Evolutionary conservation across 768 basidiomycete species (phyloP), one percentile per base, ranked within the genome.

Genomic region (Leucocoprinus sp.): DNA sequence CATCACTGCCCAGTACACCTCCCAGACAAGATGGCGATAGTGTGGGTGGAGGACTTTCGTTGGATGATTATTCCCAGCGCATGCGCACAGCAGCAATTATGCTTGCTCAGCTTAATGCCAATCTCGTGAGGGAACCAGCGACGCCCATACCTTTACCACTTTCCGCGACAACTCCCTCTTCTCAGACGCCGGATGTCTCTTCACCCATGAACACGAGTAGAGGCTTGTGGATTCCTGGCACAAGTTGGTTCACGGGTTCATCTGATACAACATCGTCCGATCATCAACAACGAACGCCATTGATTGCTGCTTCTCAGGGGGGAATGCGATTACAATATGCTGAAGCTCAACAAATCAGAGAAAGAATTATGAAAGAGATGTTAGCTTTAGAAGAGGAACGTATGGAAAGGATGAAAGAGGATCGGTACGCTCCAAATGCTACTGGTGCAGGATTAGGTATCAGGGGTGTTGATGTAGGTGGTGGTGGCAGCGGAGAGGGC

Each of bases 351-450:
- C 85, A 86, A 1, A 99, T 99, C 54, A 78, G 91, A 12, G 86
- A 92, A 54, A 76, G 93, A 17, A 99, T 99, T 50, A 99, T 99
- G 96, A 80, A 86, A 54, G 96, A 99, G 71, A 99, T 99, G 96
- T 71, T 97, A 51, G 74, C 91, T 18, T 68, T 99, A 21, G 96
- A 99, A 64, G 93, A 98, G 60, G 92, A 98, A 61, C 78, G 96
- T 19, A 93, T 99, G 82, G 80, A 86, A 49, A 76, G 93, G 15
- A 97, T 95, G 93, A 73, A 75, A 48, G 80, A 80, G 54, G 74
- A 72, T 50, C 83, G 86, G 51, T 78, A 75, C 39, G 83, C 87
- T 49, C 71, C 79, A 17, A 78, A 83, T 54, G 70, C 85, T 54
- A 67, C 76, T 35, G 71, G 69, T 18, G 69, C 71, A 44, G 46